Evolutionary conservation across 805 yeast genomes (phyloP).

Genomic region (Lipomyces orientalis): DNA sequence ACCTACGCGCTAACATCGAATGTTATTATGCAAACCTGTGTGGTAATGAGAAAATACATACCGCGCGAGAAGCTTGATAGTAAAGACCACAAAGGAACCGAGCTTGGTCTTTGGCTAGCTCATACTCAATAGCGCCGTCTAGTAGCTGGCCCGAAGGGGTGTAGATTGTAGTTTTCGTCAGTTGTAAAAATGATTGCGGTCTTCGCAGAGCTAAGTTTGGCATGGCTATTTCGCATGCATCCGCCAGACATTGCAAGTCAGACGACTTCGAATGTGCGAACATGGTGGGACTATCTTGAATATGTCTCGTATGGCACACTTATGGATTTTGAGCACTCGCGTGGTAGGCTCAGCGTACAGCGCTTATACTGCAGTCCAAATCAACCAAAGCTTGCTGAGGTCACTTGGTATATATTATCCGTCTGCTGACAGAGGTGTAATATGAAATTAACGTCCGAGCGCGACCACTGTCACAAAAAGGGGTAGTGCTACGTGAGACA

Average conservation of each 20-base stretch:
- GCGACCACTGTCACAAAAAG: neutral
- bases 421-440: neutral
- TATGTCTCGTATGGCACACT: neutral
- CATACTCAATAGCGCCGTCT: neutral
- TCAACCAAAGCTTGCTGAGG: neutral
- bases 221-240: neutral
- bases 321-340: neutral
- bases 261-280: neutral
- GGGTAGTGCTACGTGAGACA: neutral
- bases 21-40: neutral
- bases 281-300: neutral
- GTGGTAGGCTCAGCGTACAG: no score
- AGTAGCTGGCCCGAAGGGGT: neutral
- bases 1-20: neutral
- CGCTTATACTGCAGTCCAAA: neutral
- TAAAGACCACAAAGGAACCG: constrained; percentile 1
- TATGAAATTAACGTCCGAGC: neutral
- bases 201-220: neutral
- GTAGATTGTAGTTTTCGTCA: neutral
- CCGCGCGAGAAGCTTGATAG: constrained; percentile 6
- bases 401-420: neutral
- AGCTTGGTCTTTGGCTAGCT: neutral
- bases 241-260: neutral
- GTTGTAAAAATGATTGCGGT: constrained; percentile 7
- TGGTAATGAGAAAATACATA: neutral